phyloP scores from a whole-genome alignment of 345 rosid species.

The Combretum micranthum region DNA sequence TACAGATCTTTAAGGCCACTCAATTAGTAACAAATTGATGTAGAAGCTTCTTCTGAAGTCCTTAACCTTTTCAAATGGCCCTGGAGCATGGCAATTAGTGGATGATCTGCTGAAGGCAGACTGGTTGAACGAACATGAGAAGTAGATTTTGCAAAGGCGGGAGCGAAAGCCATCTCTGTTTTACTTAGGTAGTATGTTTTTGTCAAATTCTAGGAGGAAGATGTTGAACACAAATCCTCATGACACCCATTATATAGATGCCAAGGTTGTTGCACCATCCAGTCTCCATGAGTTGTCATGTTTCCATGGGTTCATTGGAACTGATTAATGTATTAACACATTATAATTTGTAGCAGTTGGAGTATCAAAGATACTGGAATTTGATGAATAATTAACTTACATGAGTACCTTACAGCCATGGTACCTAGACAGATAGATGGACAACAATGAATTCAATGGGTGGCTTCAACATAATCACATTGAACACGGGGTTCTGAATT shows the following conservation, averaged over 20 bases:
- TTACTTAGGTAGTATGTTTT: background rate
- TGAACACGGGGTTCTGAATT: too few species aligned
- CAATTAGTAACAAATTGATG: slow-evolving; percentile 6
- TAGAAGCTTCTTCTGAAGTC: slow-evolving; percentile 16
- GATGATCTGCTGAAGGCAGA: slow-evolving; percentile 24
- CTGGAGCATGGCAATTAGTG: slow-evolving; percentile 10
- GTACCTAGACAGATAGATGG: slow-evolving; percentile 10
- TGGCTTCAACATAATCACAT: too few species aligned
- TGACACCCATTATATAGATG: too few species aligned
- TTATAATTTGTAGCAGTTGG: too few species aligned
- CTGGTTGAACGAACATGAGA: slow-evolving; percentile 23
- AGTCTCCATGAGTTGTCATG: too few species aligned
- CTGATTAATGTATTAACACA: too few species aligned
- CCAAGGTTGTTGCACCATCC: too few species aligned
- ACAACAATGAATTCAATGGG: too few species aligned
- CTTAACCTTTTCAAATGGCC: slow-evolving; percentile 16
- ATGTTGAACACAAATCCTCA: too few species aligned
- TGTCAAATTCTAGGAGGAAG: too few species aligned
- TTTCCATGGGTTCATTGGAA: too few species aligned
- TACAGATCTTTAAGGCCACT: slow-evolving; percentile 10
- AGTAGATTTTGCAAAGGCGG: slow-evolving; percentile 4
- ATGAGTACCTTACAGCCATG: background rate
- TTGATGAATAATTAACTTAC: background rate
- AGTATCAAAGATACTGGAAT: too few species aligned
- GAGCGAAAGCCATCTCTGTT: background rate